A percentile compares a stretch with the other conserved stretches of the same genome.
Evolutionary conservation across 495 filamentous ascomycete genomes (phyloP).

Genomic region (Penicillium canescens): DNA sequence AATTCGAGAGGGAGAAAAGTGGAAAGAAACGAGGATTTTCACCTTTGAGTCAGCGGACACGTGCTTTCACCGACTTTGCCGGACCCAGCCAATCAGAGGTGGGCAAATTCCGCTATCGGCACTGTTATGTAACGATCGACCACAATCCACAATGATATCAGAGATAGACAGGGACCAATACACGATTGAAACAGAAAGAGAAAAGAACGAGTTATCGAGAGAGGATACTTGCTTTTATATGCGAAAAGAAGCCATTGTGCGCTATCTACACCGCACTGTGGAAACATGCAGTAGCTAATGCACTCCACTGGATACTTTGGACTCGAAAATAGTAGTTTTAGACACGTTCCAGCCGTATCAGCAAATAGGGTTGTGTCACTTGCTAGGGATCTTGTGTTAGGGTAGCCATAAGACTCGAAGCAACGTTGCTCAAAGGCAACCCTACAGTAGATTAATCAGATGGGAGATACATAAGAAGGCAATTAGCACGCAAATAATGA

Average conservation of each 20-base stretch:
- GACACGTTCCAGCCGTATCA: background rate
- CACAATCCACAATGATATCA: background rate
- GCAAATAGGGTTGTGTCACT: background rate
- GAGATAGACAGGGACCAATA: too few species aligned
- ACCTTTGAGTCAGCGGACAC: constrained; percentile 33
- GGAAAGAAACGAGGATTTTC: constrained; percentile 24
- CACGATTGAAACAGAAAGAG: too few species aligned
- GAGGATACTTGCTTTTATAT: too few species aligned
- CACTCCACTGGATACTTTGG: too few species aligned
- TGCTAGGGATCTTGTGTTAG: background rate
- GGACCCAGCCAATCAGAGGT: constrained; percentile 30
- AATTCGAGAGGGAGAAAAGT: constrained; percentile 23
- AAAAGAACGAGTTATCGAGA: too few species aligned
- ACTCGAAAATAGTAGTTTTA: too few species aligned
- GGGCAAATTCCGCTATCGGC: constrained; percentile 23
- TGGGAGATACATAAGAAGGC: background rate
- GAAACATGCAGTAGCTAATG: too few species aligned
- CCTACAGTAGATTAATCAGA: background rate
- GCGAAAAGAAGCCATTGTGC: too few species aligned
- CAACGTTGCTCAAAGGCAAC: constrained; percentile 1
- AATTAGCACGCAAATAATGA: background rate
- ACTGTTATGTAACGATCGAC: background rate
- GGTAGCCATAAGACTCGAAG: background rate
- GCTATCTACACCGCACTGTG: too few species aligned
- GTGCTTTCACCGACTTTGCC: constrained; percentile 35